Evolutionary conservation across 2,329 filamentous ascomycete species (phyloP), one percentile per base, ranked within the genome.

Genomic region (Chrysoporthe cubensis): DNA sequence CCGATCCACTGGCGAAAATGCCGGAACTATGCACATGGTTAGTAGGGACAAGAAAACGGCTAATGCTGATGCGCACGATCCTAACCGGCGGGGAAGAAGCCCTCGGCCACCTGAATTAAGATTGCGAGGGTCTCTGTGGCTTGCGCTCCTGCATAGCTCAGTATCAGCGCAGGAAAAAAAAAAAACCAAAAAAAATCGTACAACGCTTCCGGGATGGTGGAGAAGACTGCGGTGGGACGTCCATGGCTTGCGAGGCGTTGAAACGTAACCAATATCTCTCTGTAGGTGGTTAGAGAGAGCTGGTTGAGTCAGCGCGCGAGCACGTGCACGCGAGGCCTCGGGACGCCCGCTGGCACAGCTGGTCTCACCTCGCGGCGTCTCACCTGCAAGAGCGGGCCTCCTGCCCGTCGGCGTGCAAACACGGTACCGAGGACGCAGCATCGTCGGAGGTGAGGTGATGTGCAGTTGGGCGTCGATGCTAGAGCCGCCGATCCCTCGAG

Each of bases 231-330:
- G 32, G 14, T 57, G 44, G 26, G 44, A 37, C 43, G 14, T 13
- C 4, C 7, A 21, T 48, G 43, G 21, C 42, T 32, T 9, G 43
- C 44, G 44, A 62, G 59, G 59, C 59, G 59, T 62, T 44, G 44
- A 62, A 37, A 62, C 59, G 26, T 37, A 21, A 50, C 59, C 59
- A 50, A 62, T 48, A n/a, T 62, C 16, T 32, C 26, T 32, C 21
- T 14, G 26, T 6, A 32, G 21, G 8, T 54, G 21, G 26, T 32
- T 54, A 21, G 50, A 21, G 44, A 18, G 21, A 32, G 21, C 50
- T 32, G 50, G 50, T 54, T 21, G 50, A 16, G 3, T 54, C 32
- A 32, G 50, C 50, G 50, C 50, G 50, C 26, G 50, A 54, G 50
- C 50, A 54, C 50, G 50, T 54, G 50, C 50, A 16, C 50, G 50